Conservation (phyloP, 2,329 filamentous ascomycete genomes). For the Cladosporium velox region DNA sequence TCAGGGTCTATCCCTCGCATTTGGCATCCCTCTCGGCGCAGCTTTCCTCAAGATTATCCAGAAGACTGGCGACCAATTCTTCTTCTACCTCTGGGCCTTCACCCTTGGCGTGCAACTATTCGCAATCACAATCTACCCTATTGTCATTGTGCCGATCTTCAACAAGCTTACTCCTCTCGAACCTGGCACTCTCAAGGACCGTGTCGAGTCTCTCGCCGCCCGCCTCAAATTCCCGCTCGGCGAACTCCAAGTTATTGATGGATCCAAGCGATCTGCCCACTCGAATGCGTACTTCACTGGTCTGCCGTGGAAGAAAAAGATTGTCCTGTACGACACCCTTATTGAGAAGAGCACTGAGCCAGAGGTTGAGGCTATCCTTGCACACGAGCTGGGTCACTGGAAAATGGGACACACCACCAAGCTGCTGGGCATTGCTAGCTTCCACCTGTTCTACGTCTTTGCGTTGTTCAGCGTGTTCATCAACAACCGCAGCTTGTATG, state of each 20-base stretch:
- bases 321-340: conserved; percentile 97
- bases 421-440: conserved; percentile 77
- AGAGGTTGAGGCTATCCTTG: conserved; percentile 92
- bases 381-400: conserved; percentile 97
- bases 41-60: conserved; percentile 93
- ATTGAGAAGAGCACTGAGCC: conserved; percentile 91
- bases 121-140: conserved; percentile 94
- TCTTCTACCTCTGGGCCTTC: conserved; percentile 97
- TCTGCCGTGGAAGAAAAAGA: conserved; percentile 99
- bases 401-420: conserved; percentile 92
- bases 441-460: conserved; percentile 96
- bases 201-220: conserved; percentile 80
- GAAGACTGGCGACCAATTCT: conserved; percentile 90
- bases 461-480: conserved; percentile 95
- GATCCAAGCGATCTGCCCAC: conserved; percentile 83
- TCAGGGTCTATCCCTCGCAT: conserved; percentile 74
- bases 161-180: conserved; percentile 96
- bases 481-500: conserved; percentile 88
- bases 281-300: conserved; percentile 97
- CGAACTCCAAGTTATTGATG: conserved; percentile 93
- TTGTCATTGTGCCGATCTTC: conserved; percentile 91
- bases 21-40: conserved; percentile 85
- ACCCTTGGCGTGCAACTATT: conserved; percentile 86
- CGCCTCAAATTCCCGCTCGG: conserved; percentile 87
- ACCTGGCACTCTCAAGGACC: conserved; percentile 81